These are phyloP conservation scores for Fusarium falciforme DNA, from an alignment of 2,329 filamentous ascomycete genomes.

Conservation along the genomic window DNA sequence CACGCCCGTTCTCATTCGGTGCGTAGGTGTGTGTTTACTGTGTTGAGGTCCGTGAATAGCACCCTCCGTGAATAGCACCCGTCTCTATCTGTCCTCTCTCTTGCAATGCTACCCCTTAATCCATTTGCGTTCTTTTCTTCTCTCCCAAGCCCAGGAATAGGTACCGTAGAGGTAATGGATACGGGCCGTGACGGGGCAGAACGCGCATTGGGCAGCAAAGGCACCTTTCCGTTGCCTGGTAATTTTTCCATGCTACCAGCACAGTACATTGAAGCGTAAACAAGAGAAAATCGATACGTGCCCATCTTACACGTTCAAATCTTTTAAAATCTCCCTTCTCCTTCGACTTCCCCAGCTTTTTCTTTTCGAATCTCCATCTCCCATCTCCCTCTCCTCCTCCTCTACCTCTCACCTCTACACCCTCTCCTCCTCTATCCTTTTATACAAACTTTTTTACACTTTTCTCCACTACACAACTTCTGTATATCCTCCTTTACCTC, in stretches of 20 bases:
- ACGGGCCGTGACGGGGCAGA: conserved; percentile 18
- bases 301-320: conserved; percentile 23
- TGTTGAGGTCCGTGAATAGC: conserved; percentile 14
- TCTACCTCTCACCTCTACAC: not conserved
- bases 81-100: not conserved
- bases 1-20: conserved; percentile 23
- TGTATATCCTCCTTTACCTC: not conserved
- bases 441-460: not conserved
- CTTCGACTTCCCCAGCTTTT: conserved; percentile 28
- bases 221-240: conserved; percentile 39
- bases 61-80: conserved; percentile 31
- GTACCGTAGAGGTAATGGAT: not conserved
- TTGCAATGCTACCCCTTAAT: conserved; percentile 29
- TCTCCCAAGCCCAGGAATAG: not conserved
- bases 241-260: conserved; percentile 21
- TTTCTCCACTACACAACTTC: conserved; percentile 12
- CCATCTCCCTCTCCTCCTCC: conserved; percentile 9
- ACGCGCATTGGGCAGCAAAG: conserved; percentile 46
- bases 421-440: conserved; percentile 1
- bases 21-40: not conserved
- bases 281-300: conserved; percentile 22
- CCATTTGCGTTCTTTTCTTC: conserved; percentile 30
- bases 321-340: conserved; percentile 26
- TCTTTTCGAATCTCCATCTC: conserved; percentile 12
- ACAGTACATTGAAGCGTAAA: conserved; percentile 24